Conservation (phyloP, 768 basidiomycete species). For the Harrya chromipes region DNA sequence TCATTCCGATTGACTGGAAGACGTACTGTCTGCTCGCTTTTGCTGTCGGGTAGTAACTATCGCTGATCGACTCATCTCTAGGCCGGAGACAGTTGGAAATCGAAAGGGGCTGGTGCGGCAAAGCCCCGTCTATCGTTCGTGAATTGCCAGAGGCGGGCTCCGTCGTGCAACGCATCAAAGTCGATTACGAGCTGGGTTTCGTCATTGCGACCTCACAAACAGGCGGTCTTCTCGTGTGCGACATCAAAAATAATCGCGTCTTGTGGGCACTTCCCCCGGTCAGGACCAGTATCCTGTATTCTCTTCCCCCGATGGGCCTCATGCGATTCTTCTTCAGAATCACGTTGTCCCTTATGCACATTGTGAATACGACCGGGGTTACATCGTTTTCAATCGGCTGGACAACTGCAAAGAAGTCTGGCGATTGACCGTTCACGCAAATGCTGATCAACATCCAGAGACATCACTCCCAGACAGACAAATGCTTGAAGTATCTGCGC, state of each 20-base stretch:
- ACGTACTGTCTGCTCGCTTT: slow-evolving; percentile 46
- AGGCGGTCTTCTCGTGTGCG: slow-evolving; percentile 60
- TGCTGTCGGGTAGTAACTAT: background rate
- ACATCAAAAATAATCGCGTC: slow-evolving; percentile 43
- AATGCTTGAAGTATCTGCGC: slow-evolving; percentile 20
- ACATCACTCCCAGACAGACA: slow-evolving; percentile 34
- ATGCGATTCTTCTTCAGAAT: slow-evolving; percentile 2
- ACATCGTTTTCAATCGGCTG: slow-evolving; percentile 63
- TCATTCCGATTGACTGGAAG: slow-evolving; percentile 50
- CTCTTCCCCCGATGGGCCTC: background rate
- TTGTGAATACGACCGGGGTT: slow-evolving; percentile 71
- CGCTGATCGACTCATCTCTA: slow-evolving; percentile 25
- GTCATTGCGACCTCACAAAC: slow-evolving; percentile 52
- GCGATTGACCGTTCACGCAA: slow-evolving; percentile 44
- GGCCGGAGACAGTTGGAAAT: slow-evolving; percentile 46
- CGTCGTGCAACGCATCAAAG: slow-evolving; percentile 70
- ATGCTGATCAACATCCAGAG: slow-evolving; percentile 17
- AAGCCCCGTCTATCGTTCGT: slow-evolving; percentile 39
- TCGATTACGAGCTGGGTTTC: slow-evolving; percentile 60
- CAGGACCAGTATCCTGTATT: slow-evolving; percentile 15
- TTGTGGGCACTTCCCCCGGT: slow-evolving; percentile 68
- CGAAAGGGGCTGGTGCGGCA: slow-evolving; percentile 54
- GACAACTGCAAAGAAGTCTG: slow-evolving; percentile 67
- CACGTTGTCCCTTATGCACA: slow-evolving; percentile 46
- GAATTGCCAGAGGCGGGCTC: slow-evolving; percentile 33